Evolutionary conservation across 257 asterid genomes (phyloP).

Genomic region (Sherardia arvensis): DNA sequence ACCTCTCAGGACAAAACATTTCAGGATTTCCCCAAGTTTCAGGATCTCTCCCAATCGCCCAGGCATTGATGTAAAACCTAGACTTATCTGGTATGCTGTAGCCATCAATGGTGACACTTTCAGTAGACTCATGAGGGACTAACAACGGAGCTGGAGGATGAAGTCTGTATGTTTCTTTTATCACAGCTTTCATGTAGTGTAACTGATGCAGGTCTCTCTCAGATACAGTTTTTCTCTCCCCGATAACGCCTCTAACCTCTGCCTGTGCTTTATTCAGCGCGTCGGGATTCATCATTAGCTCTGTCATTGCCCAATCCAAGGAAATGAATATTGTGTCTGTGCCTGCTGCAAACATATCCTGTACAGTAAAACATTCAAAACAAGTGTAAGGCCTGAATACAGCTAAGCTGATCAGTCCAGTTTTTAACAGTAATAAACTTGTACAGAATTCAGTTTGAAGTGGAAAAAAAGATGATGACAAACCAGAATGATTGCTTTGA

Average conservation of each 20-base stretch:
- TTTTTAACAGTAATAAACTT: background rate
- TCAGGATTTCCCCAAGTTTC: constrained; percentile 41
- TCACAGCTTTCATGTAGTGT: constrained; percentile 36
- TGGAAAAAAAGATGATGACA: background rate
- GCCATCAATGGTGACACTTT: constrained; percentile 27
- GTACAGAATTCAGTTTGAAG: background rate
- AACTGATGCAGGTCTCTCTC: constrained; percentile 35
- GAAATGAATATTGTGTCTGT: constrained; percentile 48
- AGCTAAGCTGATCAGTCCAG: background rate
- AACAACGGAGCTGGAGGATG: constrained; percentile 51
- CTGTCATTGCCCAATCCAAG: constrained; percentile 61
- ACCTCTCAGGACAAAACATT: constrained; percentile 38
- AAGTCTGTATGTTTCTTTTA: constrained; percentile 41
- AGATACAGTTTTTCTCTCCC: constrained; percentile 22
- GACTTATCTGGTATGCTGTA: constrained; percentile 32
- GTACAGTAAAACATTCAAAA: background rate
- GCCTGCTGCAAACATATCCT: constrained; percentile 79
- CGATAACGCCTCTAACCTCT: constrained; percentile 33
- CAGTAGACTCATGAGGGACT: constrained; percentile 45
- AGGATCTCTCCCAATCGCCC: constrained; percentile 53
- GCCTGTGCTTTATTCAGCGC: constrained; percentile 30
- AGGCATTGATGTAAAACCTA: constrained; percentile 39
- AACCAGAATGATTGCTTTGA: constrained; percentile 59
- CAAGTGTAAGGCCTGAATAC: background rate
- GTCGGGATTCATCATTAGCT: constrained; percentile 35